Conservation (phyloP, 2,329 filamentous ascomycete species). For the Orbilia javanica region DNA sequence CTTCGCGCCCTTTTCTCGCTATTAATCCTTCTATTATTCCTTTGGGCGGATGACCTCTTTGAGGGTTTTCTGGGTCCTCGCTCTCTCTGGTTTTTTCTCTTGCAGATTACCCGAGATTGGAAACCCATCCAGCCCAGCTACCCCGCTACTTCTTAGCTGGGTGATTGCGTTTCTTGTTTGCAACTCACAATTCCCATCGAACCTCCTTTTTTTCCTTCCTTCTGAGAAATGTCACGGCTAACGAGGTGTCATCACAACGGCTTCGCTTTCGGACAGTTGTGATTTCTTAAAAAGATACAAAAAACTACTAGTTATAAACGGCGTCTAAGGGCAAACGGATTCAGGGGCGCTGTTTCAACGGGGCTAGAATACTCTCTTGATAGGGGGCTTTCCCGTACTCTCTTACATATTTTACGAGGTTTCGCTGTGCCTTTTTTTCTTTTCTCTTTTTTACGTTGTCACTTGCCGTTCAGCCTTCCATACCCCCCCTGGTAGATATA, state of each 20-base stretch:
- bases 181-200: constrained; percentile 45
- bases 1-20: constrained; percentile 1
- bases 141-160: constrained; percentile 55
- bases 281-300: constrained; percentile 20
- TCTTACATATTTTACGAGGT: constrained; percentile 19
- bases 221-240: constrained; percentile 48
- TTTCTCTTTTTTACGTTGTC: constrained; percentile 11
- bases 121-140: constrained; percentile 45
- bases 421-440: constrained; percentile 4
- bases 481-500: constrained; percentile 30
- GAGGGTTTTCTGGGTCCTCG: constrained; percentile 40
- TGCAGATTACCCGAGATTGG: constrained; percentile 58
- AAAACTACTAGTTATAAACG: not conserved
- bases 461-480: constrained; percentile 15
- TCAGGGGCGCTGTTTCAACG: constrained; percentile 22
- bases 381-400: constrained; percentile 2
- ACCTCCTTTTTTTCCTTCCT: constrained; percentile 59
- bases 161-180: constrained; percentile 45
- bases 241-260: constrained; percentile 38
- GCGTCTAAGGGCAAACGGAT: constrained; percentile 15
- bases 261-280: constrained; percentile 29
- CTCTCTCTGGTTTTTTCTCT: constrained; percentile 35
- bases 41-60: constrained; percentile 28
- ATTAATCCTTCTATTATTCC: constrained; percentile 12
- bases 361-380: not conserved